Evolutionary conservation across 1,284 basidiomycete genomes (phyloP).

Genomic region (Waitea zeae): DNA sequence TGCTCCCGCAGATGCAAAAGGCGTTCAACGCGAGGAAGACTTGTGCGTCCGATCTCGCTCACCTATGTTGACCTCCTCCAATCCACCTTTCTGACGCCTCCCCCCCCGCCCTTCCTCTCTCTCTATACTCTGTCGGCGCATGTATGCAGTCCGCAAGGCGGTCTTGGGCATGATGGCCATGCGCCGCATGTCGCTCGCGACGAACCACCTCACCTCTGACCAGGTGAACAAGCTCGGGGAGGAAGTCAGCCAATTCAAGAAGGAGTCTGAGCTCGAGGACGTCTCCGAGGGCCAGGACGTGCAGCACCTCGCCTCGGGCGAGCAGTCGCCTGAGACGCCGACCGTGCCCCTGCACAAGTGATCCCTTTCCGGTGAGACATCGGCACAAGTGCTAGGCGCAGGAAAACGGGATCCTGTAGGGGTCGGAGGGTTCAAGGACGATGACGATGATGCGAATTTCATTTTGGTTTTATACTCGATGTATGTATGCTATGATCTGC

Average conservation of each 20-base stretch:
- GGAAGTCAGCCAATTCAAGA: conserved; percentile 57
- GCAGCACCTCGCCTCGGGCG: too few relatives aligned
- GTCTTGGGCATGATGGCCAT: conserved; percentile 76
- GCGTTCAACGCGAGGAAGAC: conserved; percentile 78
- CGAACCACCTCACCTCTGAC: conserved; percentile 22
- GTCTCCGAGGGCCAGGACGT: too few relatives aligned
- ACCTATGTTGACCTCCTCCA: too few relatives aligned
- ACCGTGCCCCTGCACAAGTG: too few relatives aligned
- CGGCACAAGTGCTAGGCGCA: background rate
- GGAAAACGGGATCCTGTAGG: too few relatives aligned
- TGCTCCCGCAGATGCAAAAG: conserved; percentile 79
- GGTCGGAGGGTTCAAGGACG: too few relatives aligned
- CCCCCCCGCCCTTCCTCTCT: conserved; percentile 3
- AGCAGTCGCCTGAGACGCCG: too few relatives aligned
- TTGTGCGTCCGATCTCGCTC: conserved; percentile 31
- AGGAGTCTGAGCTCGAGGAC: conserved; percentile 73
- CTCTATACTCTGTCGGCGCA: conserved; percentile 1
- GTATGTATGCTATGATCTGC: too few relatives aligned
- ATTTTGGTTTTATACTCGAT: too few relatives aligned
- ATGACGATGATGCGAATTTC: too few relatives aligned
- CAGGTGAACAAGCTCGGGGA: conserved; percentile 28
- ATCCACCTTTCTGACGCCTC: conserved; percentile 3
- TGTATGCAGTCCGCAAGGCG: conserved; percentile 60
- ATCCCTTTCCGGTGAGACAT: too few relatives aligned
- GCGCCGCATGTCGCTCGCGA: conserved; percentile 50